phyloP scores from a whole-genome alignment of 2,329 filamentous ascomycete species.

The Arthrocladium fulminans region DNA sequence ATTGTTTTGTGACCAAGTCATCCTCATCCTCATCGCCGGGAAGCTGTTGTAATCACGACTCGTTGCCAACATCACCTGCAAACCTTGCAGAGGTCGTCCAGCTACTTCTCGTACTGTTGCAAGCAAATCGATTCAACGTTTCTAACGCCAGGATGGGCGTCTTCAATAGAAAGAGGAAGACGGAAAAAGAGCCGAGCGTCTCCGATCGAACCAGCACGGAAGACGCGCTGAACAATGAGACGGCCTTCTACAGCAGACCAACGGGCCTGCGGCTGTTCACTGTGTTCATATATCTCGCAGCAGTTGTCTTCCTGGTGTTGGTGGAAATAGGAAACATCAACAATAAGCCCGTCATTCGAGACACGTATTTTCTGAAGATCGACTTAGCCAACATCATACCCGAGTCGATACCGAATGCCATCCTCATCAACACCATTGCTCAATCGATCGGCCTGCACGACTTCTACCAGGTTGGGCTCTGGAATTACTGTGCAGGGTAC shows the following conservation, averaged over 20 bases:
- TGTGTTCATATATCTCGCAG: constrained; percentile 61
- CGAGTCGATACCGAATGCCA: constrained; percentile 58
- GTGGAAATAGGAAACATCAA: constrained; percentile 69
- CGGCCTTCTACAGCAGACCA: constrained; percentile 24
- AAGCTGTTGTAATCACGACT: too few species aligned
- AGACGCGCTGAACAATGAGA: constrained; percentile 7
- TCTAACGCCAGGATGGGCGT: constrained; percentile 10
- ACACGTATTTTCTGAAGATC: constrained; percentile 77
- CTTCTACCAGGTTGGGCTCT: constrained; percentile 87
- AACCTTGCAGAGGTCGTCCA: too few species aligned
- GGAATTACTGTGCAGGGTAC: constrained; percentile 88
- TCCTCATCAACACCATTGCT: constrained; percentile 78
- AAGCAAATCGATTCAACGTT: too few species aligned
- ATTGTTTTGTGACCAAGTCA: too few species aligned
- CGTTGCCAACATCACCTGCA: too few species aligned
- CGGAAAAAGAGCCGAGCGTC: constrained; percentile 20
- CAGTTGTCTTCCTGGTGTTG: constrained; percentile 70
- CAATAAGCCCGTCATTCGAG: constrained; percentile 51
- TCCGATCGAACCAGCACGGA: constrained; percentile 26
- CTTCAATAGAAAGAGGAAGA: constrained; percentile 5
- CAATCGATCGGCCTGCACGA: constrained; percentile 80
- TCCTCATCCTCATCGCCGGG: too few species aligned
- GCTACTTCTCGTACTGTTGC: too few species aligned
- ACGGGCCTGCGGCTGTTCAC: constrained; percentile 52
- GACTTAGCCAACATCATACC: constrained; percentile 76